phyloP scores from a whole-genome alignment of 1,284 basidiomycete genomes.

The Sanguinoderma infundibulare region DNA sequence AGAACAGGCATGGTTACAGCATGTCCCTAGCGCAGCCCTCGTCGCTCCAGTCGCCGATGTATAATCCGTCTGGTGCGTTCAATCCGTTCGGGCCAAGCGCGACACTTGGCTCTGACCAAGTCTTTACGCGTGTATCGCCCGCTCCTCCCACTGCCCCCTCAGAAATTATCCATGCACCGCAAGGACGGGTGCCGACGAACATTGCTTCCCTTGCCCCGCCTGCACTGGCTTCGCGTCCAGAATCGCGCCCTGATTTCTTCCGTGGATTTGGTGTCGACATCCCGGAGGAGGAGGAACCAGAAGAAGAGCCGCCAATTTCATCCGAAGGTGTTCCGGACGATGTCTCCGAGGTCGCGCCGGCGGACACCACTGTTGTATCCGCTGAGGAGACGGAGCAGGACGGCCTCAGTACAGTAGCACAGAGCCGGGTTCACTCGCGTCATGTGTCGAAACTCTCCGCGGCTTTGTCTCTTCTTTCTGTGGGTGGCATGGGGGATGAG shows the following conservation, averaged over 20 bases:
- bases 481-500: constrained; percentile 47
- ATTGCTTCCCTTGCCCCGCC: constrained; percentile 53
- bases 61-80: constrained; percentile 45
- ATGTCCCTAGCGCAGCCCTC: constrained; percentile 69
- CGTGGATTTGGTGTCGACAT: constrained; percentile 80
- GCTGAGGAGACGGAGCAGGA: constrained; percentile 41
- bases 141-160: constrained; percentile 20
- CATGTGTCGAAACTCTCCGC: constrained; percentile 72
- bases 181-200: constrained; percentile 59
- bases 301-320: constrained; percentile 30
- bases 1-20: constrained; percentile 69
- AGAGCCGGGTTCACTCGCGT: constrained; percentile 64
- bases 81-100: constrained; percentile 69
- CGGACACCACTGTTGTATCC: constrained; percentile 30
- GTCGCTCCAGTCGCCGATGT: constrained; percentile 40
- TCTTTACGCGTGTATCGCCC: constrained; percentile 31
- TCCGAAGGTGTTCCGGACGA: constrained; percentile 37
- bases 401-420: constrained; percentile 48
- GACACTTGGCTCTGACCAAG: constrained; percentile 55
- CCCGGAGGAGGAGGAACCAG: constrained; percentile 55
- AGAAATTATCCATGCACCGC: constrained; percentile 56
- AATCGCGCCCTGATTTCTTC: constrained; percentile 70
- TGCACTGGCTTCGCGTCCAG: constrained; percentile 44
- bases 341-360: constrained; percentile 42
- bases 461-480: constrained; percentile 66